Conservation (phyloP, 495 filamentous ascomycete genomes). For the Pyrenopolyporus hunteri region DNA sequence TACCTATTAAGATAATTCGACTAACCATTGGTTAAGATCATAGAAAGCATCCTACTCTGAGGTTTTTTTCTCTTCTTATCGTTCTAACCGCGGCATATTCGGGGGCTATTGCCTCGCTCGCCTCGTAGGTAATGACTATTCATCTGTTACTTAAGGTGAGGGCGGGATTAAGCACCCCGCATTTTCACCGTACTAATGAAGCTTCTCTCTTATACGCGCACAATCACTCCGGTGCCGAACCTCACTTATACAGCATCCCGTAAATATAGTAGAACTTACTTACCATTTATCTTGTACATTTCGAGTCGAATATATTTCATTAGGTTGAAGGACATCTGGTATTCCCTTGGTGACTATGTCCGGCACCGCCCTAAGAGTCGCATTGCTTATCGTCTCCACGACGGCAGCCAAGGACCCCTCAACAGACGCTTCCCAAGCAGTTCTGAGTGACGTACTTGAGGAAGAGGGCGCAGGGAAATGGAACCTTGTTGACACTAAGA, state of each 20-base stretch:
- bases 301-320: too few relatives aligned
- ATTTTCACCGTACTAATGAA: constrained; percentile 17
- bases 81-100: too few relatives aligned
- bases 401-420: constrained; percentile 86
- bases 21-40: background rate
- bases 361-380: constrained; percentile 59
- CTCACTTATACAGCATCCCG: constrained; percentile 9
- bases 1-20: background rate
- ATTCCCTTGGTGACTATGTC: constrained; percentile 40
- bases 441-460: constrained; percentile 70
- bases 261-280: too few relatives aligned
- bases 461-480: constrained; percentile 68
- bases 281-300: too few relatives aligned
- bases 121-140: too few relatives aligned
- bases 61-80: too few relatives aligned
- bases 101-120: too few relatives aligned
- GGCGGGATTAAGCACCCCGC: constrained; percentile 14
- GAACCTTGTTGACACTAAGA: constrained; percentile 68
- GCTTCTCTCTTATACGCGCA: constrained; percentile 12
- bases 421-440: constrained; percentile 71
- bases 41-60: background rate
- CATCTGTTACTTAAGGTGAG: background rate
- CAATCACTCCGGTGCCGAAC: background rate
- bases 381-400: constrained; percentile 88
- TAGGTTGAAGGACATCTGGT: too few relatives aligned